phyloP scores from a whole-genome alignment of 306 rosid genomes.

The Acacia acuminata region DNA sequence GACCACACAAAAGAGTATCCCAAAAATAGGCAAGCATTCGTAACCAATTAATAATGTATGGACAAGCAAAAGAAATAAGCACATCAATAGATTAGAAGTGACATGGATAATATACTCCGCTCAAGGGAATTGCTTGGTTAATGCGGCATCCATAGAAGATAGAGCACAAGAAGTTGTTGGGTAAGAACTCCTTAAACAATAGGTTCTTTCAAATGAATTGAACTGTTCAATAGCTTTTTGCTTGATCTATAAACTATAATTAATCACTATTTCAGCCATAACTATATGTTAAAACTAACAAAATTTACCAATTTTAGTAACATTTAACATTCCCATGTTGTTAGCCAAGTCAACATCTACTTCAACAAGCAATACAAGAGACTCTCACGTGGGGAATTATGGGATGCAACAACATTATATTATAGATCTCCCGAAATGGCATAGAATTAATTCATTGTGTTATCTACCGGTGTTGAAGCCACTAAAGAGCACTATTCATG shows the following conservation, averaged over 20 bases:
- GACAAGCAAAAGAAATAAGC: neutral
- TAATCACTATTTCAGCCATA: neutral
- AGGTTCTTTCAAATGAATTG: neutral
- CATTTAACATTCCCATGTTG: neutral
- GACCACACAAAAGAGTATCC: constrained; percentile 11
- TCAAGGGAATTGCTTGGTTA: neutral
- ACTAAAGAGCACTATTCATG: neutral
- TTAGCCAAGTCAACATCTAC: neutral
- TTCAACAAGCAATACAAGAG: neutral
- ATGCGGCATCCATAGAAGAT: neutral
- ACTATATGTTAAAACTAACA: neutral
- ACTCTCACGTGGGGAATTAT: neutral
- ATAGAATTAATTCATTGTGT: neutral
- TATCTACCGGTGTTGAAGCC: neutral
- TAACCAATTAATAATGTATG: neutral
- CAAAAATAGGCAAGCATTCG: neutral
- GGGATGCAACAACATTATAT: neutral
- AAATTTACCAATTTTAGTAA: neutral
- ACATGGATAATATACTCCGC: neutral
- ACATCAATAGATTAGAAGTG: neutral
- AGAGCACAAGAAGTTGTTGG: neutral
- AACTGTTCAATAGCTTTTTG: neutral
- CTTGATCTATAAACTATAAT: neutral
- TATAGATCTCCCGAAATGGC: neutral
- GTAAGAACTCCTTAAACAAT: neutral